Percentiles rank a stretch among this genome's conserved stretches.
Conservation (phyloP, 139 green algal species). For the Micractinium sp. region DNA sequence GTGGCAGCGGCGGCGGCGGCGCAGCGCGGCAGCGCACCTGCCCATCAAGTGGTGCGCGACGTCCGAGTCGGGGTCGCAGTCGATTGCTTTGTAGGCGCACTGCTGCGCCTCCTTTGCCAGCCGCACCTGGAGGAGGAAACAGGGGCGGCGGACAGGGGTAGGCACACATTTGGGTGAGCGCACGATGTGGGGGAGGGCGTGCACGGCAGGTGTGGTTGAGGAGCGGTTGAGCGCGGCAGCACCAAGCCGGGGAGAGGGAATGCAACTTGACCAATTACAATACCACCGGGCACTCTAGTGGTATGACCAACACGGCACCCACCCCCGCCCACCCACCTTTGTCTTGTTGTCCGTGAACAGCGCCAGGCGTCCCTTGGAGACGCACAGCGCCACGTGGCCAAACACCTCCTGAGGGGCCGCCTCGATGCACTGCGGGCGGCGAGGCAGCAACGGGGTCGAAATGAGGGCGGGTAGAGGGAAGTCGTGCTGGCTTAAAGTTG, state of each 20-base stretch:
- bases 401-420: neutral
- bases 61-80: conserved; percentile 64
- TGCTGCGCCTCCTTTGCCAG: conserved; percentile 68
- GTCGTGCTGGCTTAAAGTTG: too few species aligned
- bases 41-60: conserved; percentile 85
- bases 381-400: conserved; percentile 56
- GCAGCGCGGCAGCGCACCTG: conserved; percentile 36
- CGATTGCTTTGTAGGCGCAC: conserved; percentile 56
- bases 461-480: too few species aligned
- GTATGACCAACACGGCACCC: neutral
- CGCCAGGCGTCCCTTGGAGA: conserved; percentile 73
- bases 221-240: too few species aligned
- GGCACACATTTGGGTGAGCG: neutral
- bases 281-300: too few species aligned
- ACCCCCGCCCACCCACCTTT: conserved; percentile 45
- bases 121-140: conserved; percentile 41
- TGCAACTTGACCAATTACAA: neutral
- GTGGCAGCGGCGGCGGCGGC: neutral
- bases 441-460: too few species aligned
- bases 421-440: conserved; percentile 9
- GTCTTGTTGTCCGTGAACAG: conserved; percentile 75
- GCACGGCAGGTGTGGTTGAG: neutral
- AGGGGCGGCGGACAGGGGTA: neutral
- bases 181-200: neutral
- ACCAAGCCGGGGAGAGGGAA: neutral